phyloP scores from a whole-genome alignment of 2,329 filamentous ascomycete species.

The Knufia petricola region DNA sequence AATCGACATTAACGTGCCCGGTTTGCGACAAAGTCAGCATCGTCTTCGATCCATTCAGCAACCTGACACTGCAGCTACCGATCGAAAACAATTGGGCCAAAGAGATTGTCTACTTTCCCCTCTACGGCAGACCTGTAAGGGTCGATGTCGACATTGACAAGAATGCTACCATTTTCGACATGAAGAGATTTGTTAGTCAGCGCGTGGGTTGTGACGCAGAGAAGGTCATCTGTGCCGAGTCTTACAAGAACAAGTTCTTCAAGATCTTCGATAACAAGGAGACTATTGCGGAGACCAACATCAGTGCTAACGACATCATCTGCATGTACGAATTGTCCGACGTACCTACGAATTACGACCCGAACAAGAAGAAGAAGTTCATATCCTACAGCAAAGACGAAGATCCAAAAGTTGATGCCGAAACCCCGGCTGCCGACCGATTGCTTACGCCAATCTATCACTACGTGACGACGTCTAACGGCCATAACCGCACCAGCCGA shows the following conservation, averaged over 20 bases:
- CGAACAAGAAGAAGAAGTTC: conserved; percentile 41
- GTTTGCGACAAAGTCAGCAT: conserved; percentile 92
- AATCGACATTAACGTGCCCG: conserved; percentile 90
- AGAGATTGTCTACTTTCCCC: conserved; percentile 65
- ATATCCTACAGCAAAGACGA: conserved; percentile 28
- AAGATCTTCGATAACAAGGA: conserved; percentile 67
- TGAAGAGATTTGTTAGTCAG: conserved; percentile 45
- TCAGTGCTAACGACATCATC: conserved; percentile 53
- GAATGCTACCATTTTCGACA: conserved; percentile 49
- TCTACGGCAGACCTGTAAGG: conserved; percentile 59
- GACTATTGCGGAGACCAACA: conserved; percentile 59
- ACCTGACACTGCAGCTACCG: conserved; percentile 81
- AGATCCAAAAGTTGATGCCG: conserved; percentile 31
- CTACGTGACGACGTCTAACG: conserved; percentile 26
- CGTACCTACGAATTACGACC: conserved; percentile 66
- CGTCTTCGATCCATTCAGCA: conserved; percentile 96
- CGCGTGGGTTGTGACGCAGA: conserved; percentile 42
- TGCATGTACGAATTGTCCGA: conserved; percentile 70
- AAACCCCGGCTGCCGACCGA: conserved; percentile 36
- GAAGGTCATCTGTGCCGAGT: conserved; percentile 69
- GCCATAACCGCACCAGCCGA: conserved; percentile 21
- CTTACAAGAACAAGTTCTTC: conserved; percentile 77
- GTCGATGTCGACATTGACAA: conserved; percentile 69
- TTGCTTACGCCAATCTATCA: conserved; percentile 42
- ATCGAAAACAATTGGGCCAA: conserved; percentile 74